Conservation (phyloP, 768 basidiomycete species). For the Suillus cothurnatus region DNA sequence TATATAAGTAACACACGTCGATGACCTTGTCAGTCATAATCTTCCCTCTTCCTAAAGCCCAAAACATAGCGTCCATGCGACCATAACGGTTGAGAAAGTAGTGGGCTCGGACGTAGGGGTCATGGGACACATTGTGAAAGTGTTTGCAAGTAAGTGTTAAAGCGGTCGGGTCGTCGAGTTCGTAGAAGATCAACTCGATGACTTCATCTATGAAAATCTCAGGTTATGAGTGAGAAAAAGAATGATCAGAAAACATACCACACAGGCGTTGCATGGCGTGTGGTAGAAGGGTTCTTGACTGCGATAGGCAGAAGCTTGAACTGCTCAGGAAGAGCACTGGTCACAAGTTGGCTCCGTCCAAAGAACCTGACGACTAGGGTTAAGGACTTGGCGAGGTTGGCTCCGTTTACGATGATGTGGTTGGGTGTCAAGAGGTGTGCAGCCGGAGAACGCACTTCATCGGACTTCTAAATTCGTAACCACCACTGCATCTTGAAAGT, state of each 20-base stretch:
- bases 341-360: slow-evolving; percentile 2
- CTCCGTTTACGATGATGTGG: slow-evolving; percentile 38
- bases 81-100: slow-evolving; percentile 81
- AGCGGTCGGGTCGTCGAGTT: slow-evolving; percentile 64
- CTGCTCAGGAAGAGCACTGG: not conserved
- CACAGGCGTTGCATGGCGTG: slow-evolving; percentile 64
- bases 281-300: slow-evolving; percentile 7
- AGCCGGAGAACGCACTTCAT: slow-evolving; percentile 32
- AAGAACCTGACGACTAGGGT: not conserved
- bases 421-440: slow-evolving; percentile 36
- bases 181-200: slow-evolving; percentile 72
- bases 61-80: slow-evolving; percentile 66
- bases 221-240: slow-evolving; percentile 13
- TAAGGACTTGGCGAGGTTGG: slow-evolving; percentile 1
- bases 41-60: slow-evolving; percentile 73
- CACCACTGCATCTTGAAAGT: slow-evolving; percentile 15
- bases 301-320: slow-evolving; percentile 10
- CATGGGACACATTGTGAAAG: slow-evolving; percentile 62
- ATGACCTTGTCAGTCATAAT: slow-evolving; percentile 65
- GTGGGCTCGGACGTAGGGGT: slow-evolving; percentile 74
- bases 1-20: slow-evolving; percentile 52
- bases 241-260: slow-evolving; percentile 45
- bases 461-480: slow-evolving; percentile 38
- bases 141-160: slow-evolving; percentile 62
- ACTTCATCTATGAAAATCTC: slow-evolving; percentile 51